Evolutionary conservation across 2,329 filamentous ascomycete species (phyloP), one percentile per base, ranked within the genome.

Genomic region (Emergomyces africanus): DNA sequence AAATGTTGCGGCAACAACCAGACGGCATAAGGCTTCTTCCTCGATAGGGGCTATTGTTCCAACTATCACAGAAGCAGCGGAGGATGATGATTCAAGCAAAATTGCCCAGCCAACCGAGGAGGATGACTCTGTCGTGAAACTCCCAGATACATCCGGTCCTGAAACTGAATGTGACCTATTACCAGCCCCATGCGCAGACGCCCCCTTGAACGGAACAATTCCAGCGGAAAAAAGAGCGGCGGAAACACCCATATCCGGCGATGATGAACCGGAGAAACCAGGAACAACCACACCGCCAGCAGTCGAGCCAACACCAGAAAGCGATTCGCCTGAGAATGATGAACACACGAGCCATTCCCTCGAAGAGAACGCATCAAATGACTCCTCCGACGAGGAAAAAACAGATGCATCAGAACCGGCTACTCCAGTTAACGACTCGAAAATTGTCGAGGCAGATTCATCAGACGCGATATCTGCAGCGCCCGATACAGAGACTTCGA

Each of bases 1-100:
- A 41, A 75, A 72, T 70, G 82, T 70, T 67, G 80, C 67, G 66
- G 82, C 85, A 57, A 91, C 88, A 67, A 90, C 88, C 6, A 83
- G 89, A 69, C 80, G 89, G 63, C 89, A 95, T 69, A 59, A 61
- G 28, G 61, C 63, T 44, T 89, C 86, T 61, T 86, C 87, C 30
- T 90, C 87, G 20, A 85, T 86, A 23, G 85, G 87, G 56, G 87
- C 84, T 58, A 81, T 85, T 9, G 86, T 95, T 28, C 83, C 83
- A 1, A 91, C 88, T 0, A 88, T 94, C 9, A 79, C 89, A 50
- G 88, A 94, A 61, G 60, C 60, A 9, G 57, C 60, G 41, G 86
- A 89, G 46, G 66, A 70, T 41, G 68, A 70, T 28, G 62, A 61
- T 6, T 5, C 37, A 35, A 57, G 28, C 57, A 62, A 53, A 50